Percentiles rank a stretch among this genome's conserved stretches.
Evolutionary conservation across 352 stramenopile genomes (phyloP).

Genomic region (Globisporangium uncinulatum): DNA sequence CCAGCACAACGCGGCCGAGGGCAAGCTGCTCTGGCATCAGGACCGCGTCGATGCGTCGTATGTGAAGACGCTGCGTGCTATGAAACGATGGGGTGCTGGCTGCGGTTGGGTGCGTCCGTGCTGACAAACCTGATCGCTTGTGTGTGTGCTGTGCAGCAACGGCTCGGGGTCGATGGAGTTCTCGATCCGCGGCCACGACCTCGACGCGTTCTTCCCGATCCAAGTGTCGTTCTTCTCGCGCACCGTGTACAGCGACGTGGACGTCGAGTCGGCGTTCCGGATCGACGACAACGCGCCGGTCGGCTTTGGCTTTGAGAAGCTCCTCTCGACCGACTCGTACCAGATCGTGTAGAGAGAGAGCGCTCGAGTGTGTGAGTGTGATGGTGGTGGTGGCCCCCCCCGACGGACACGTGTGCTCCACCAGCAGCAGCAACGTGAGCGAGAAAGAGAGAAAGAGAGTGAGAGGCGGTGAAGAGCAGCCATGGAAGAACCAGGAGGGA

Average conservation of each 20-base stretch:
- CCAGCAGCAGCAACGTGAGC: not conserved
- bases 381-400: too few relatives aligned
- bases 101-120: not conserved
- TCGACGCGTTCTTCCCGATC: conserved; percentile 86
- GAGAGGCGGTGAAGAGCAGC: too few relatives aligned
- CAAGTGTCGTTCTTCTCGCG: conserved; percentile 87
- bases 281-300: conserved; percentile 68
- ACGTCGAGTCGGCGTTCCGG: conserved; percentile 71
- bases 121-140: conserved; percentile 5
- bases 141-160: conserved; percentile 40
- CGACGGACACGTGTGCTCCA: not conserved
- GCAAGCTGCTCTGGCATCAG: conserved; percentile 76
- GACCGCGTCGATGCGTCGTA: conserved; percentile 73
- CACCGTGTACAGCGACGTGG: conserved; percentile 81
- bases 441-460: not conserved
- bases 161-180: conserved; percentile 80
- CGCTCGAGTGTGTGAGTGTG: not conserved
- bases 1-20: conserved; percentile 76
- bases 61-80: conserved; percentile 13
- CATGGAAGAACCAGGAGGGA: too few relatives aligned
- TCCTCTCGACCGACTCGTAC: conserved; percentile 84
- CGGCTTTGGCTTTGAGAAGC: conserved; percentile 81
- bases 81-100: not conserved
- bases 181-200: conserved; percentile 63
- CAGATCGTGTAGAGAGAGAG: conserved; percentile 77